phyloP scores from a whole-genome alignment of 2,329 filamentous ascomycete species.

The Fusarium pininemorale region DNA sequence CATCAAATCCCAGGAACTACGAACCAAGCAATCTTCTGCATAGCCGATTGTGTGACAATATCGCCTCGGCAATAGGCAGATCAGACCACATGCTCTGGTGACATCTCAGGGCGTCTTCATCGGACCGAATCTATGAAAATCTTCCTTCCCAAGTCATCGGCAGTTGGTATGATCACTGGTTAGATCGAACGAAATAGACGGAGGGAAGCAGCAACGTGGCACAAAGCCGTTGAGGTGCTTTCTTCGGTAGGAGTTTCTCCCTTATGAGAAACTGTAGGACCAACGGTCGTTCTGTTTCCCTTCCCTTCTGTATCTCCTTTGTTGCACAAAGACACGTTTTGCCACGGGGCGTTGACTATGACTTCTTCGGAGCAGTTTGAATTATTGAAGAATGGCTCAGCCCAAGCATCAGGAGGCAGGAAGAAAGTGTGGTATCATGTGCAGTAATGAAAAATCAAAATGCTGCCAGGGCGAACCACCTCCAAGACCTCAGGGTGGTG shows the following conservation, averaged over 20 bases:
- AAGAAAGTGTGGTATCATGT: not conserved
- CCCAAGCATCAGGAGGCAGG: not conserved
- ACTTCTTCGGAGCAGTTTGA: not conserved
- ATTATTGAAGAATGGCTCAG: too few relatives aligned
- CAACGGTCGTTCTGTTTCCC: not conserved
- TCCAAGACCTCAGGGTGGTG: not conserved
- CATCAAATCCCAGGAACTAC: not conserved
- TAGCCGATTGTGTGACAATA: constrained; percentile 12
- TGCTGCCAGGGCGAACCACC: not conserved
- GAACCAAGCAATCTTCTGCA: constrained; percentile 13
- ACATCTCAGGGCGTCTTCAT: not conserved
- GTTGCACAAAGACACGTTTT: not conserved
- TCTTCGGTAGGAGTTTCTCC: not conserved
- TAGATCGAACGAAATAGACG: not conserved
- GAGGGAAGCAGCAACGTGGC: not conserved
- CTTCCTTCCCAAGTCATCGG: not conserved
- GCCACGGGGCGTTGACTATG: not conserved
- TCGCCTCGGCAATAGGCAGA: not conserved
- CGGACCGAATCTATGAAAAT: not conserved
- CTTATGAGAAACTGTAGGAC: not conserved
- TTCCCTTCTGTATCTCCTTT: not conserved
- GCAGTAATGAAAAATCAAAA: not conserved
- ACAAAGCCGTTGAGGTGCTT: constrained; percentile 1
- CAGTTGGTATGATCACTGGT: not conserved
- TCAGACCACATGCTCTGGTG: not conserved